phyloP scores from a whole-genome alignment of 495 filamentous ascomycete species.

The Xylaria intraflava region DNA sequence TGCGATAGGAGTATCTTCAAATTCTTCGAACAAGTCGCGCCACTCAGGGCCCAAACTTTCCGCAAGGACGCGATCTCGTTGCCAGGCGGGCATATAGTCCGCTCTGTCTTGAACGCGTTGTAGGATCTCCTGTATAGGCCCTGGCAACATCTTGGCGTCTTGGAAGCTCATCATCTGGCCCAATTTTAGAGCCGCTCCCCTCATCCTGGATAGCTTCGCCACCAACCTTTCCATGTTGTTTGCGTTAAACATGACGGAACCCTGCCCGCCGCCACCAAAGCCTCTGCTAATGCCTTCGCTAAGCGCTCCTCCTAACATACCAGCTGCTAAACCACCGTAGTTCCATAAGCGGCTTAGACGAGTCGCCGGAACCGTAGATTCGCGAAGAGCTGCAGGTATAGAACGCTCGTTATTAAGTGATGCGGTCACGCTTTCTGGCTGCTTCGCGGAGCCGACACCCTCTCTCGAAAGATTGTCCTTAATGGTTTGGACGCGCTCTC shows the following conservation, averaged over 20 bases:
- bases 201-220: slow-evolving; percentile 87
- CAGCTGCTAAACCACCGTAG: slow-evolving; percentile 84
- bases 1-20: slow-evolving; percentile 87
- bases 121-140: slow-evolving; percentile 74
- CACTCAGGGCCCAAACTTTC: slow-evolving; percentile 77
- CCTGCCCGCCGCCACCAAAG: slow-evolving; percentile 47
- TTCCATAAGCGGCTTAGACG: slow-evolving; percentile 86
- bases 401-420: slow-evolving; percentile 8
- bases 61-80: slow-evolving; percentile 75
- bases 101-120: slow-evolving; percentile 94
- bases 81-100: slow-evolving; percentile 94
- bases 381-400: slow-evolving; percentile 53
- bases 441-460: slow-evolving; percentile 2
- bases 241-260: slow-evolving; percentile 81
- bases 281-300: slow-evolving; percentile 73
- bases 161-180: slow-evolving; percentile 98
- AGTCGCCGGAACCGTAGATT: slow-evolving; percentile 86
- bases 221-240: slow-evolving; percentile 90
- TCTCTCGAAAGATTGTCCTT: slow-evolving; percentile 15
- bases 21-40: slow-evolving; percentile 74
- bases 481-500: slow-evolving; percentile 15
- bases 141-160: slow-evolving; percentile 93
- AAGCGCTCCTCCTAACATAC: slow-evolving; percentile 93
- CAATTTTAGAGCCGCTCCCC: slow-evolving; percentile 94
- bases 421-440: slow-evolving; percentile 4